Conservation (phyloP, 371 early-diverging fungal species). For the Mucor mucedo region DNA sequence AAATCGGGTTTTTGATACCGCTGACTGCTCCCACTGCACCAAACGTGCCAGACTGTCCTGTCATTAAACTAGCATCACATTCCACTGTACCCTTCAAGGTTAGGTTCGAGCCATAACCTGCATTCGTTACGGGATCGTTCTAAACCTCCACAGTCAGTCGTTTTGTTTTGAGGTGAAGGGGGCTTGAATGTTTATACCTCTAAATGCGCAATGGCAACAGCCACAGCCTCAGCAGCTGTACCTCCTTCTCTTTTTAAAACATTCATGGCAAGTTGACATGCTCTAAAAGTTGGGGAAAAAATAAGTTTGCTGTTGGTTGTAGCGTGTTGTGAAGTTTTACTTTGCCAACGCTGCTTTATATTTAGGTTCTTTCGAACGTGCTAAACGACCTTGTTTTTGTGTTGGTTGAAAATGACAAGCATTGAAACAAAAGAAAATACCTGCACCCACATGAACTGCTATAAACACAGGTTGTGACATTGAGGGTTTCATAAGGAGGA, state of each 20-base stretch:
- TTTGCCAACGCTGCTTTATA: conserved; percentile 53
- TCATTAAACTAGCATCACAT: conserved; percentile 90
- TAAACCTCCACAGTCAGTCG: conserved; percentile 6
- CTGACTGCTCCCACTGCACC: conserved; percentile 80
- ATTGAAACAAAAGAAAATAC: conserved; percentile 22
- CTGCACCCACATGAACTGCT: conserved; percentile 69
- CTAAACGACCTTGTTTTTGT: conserved; percentile 35
- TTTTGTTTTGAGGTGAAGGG: not conserved
- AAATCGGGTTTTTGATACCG: conserved; percentile 74
- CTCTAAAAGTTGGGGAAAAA: conserved; percentile 23
- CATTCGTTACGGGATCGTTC: conserved; percentile 60
- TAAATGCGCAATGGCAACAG: conserved; percentile 42
- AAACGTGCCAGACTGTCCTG: conserved; percentile 65
- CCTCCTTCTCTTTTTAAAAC: conserved; percentile 26
- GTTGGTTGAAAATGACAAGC: too few species aligned
- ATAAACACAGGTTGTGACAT: conserved; percentile 45
- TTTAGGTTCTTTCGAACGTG: conserved; percentile 44
- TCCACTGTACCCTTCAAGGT: conserved; percentile 78
- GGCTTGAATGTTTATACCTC: conserved; percentile 33
- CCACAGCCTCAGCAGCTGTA: conserved; percentile 34
- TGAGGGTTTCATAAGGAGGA: too few species aligned
- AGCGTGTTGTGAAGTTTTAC: conserved; percentile 26
- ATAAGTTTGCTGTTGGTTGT: not conserved
- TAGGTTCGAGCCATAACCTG: conserved; percentile 80
- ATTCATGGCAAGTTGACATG: conserved; percentile 38